Evolutionary conservation across 768 basidiomycete genomes (phyloP), one percentile per base, ranked within the genome.

Genomic region (Suillus discolor): DNA sequence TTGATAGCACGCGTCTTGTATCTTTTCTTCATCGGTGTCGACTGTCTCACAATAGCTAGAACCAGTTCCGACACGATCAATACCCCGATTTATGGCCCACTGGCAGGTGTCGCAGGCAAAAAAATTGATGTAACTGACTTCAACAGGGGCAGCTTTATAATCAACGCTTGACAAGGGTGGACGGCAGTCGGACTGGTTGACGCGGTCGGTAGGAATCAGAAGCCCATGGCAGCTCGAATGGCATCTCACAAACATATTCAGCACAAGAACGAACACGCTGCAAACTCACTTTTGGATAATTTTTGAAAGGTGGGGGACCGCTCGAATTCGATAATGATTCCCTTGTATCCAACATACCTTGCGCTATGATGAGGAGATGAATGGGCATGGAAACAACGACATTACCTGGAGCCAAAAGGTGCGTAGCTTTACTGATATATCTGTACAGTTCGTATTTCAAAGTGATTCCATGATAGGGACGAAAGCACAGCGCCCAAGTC

Each of bases 401-500:
- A 31, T 2, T 34, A 4, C 2, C 51, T 53, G 51, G 28, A 53
- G 9, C 28, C 6, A 25, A 16, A 23, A 39, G n/a, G 57, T 39
- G n/a, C 23, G 38, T 39, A 23, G 57, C 16, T 23, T 59, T 59
- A 8, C 57, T 41, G 39, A 41, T 38, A 41, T 28, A 28, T 59
- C 11, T 42, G 25, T 28, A 13, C 57, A 42, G 39, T 28, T 28
- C 25, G 12, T 42, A 60, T 60, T 60, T 41, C 25, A 53, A 53
- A 53, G 59, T 60, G 25, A 25, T 28, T 41, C 39, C 16, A 59
- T 41, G 39, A 60, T 41, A 16, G 39, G 39, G 39, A 18, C 25
- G 59, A 55, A 20, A 34, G 41, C 39, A 42, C 25, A 41, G 41
- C 59, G 41, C 41, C 59, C 59, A 31, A 60, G 59, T 60, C 59